Conservation (phyloP, 768 basidiomycete species). For the Coprinellus aureogranulatus region DNA sequence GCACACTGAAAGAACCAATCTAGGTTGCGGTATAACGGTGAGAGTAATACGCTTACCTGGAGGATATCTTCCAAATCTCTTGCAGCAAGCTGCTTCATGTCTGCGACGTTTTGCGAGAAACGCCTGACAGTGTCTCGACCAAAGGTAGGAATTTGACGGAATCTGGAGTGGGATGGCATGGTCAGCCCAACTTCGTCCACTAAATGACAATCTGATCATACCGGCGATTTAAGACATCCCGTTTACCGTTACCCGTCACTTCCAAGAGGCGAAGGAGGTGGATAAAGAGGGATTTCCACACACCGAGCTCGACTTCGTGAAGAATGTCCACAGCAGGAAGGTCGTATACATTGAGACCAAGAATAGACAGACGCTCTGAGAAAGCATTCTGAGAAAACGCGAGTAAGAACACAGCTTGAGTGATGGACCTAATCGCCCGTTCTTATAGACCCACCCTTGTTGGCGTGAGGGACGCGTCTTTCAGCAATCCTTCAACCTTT, state of each 20-base stretch:
- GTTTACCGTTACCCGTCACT: conserved; percentile 12
- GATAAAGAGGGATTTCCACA: conserved; percentile 34
- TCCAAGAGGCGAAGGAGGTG: conserved; percentile 33
- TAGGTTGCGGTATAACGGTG: not conserved
- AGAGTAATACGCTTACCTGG: conserved; percentile 23
- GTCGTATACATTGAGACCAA: conserved; percentile 24
- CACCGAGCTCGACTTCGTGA: conserved; percentile 40
- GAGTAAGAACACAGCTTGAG: too few relatives aligned
- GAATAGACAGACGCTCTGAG: conserved; percentile 11
- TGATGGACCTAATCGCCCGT: too few relatives aligned
- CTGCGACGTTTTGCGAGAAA: conserved; percentile 27
- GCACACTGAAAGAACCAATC: conserved; percentile 23
- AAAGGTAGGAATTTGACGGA: conserved; percentile 22
- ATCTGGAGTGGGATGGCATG: conserved; percentile 14
- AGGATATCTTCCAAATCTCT: conserved; percentile 38
- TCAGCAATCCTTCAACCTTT: not conserved
- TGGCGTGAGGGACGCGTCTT: not conserved
- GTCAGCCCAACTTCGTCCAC: too few relatives aligned
- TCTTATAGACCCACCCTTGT: not conserved
- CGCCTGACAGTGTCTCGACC: conserved; percentile 23
- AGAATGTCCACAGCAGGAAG: conserved; percentile 34
- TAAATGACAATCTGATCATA: conserved; percentile 28
- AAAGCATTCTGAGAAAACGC: conserved; percentile 36
- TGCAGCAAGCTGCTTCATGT: conserved; percentile 30
- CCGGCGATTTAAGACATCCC: conserved; percentile 23